Base-by-base conservation (phyloP, 306 rosid genomes). In the Astragalus membranaceus region DNA sequence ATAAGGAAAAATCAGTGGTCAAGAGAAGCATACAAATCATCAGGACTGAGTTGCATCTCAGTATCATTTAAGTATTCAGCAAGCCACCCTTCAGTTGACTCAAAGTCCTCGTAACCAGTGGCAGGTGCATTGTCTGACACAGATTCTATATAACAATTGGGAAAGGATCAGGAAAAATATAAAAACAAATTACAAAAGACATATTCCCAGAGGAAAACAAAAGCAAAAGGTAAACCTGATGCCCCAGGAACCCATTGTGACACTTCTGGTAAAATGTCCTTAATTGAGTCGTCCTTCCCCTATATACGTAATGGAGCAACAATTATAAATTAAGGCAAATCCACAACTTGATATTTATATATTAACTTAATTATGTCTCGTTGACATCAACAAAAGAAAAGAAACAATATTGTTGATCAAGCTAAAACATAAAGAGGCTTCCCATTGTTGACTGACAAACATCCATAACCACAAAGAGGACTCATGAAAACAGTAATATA, bases 21-120 rank as follows among this genome's bases (percentile, higher is more conserved):
- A 7, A 58, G 44, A 87, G 74, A 84, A 72, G 82, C 95, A 58
- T 95, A 95, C 99, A 89, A 36, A 37, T 89, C 84, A 42, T 91
- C 91, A 39, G 92, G 81, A 80, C 87, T 85, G 78, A 88, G 74
- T 63, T 83, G 81, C 93, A 95, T 86, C 54, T 77, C 83, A 58
- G 91, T 50, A 64, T 91, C 93, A 67, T 85, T 95, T 9, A 95
- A 80, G 89, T 88, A 95, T 26, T 89, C 96, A 3, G 90, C 75
- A 70, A 95, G 83, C 99, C 99, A 95, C 39, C 56, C 91, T 65
- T 87, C 96, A 72, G 85, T 69, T 58, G 99, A 78, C 26, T 86
- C 90, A 64, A 89, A 79, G 55, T 80, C 75, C 70, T 86, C 96
- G 72, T 78, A 85, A 74, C 84, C 60, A 46, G 83, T 83, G 64